Base-by-base conservation (phyloP, 129 eudicot species). In the Silybum marianum region DNA sequence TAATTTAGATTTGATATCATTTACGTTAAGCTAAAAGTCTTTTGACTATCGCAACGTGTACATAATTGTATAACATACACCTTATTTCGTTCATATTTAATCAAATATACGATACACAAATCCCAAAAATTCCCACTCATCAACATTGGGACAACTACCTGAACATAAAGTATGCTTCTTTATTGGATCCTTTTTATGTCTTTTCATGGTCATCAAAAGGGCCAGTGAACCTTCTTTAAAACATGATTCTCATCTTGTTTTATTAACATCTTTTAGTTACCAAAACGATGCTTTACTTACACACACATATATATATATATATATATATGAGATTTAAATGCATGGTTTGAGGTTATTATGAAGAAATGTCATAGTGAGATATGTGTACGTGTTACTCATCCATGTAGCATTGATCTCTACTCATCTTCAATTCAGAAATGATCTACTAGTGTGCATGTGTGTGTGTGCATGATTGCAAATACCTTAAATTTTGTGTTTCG, bases 151-250 rank as follows among this genome's bases (percentile, higher is more conserved):
- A 42, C 76, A 79, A 38, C 76, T 74, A 72, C 78, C 75, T 38
- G 51, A 71, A 6, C 34, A 70, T 28, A 40, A 82, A 82, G 82
- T 11, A 71, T 68, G 13, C 60, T 11, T 36, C 83, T 83, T 78
- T 72, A 78, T 83, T 72, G 86, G 86, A 83, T 83, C 86, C 86
- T 40, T 77, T 30, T 51, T 38, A 70, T 46, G 44, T 71, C 73
- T 65, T 39, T 68, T 82, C 73, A 65, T 67, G 7, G 12, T 65
- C 74, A 36, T 71, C 16, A 71, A 71, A 78, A 78, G 51, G 68
- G 36, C 40, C 26, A 3, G 46, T 28, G 60, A 14, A 48, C 19
- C 32, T 21, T 69, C 65, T 23, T 9, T 6, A 42, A 67, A 40
- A 67, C 44, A 9, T 3, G 28, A 65, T 34, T 34, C 67, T 48